Percentiles rank a stretch among this genome's conserved stretches.
These are phyloP conservation scores for Heterobasidion annosum DNA, from an alignment of 1,284 basidiomycete species.

Conservation along the genomic window DNA sequence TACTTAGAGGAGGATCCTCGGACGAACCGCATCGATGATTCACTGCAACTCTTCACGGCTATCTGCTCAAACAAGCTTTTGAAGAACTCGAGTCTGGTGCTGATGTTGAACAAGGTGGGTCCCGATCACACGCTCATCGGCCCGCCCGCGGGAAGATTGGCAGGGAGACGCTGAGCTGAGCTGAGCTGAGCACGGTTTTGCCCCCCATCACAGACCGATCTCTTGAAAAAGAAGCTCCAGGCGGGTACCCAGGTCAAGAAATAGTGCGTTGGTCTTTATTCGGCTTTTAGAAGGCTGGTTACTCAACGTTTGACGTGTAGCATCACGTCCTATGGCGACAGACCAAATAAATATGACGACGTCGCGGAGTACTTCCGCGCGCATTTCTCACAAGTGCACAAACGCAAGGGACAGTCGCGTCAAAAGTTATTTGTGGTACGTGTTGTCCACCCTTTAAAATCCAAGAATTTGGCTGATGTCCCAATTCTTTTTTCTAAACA, in stretches of 20 bases:
- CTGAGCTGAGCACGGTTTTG: not conserved
- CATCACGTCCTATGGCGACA: constrained; percentile 71
- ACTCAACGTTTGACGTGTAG: constrained; percentile 24
- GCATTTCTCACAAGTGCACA: constrained; percentile 68
- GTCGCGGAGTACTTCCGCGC: constrained; percentile 72
- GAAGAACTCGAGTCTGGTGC: constrained; percentile 59
- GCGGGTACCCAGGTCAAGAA: constrained; percentile 57
- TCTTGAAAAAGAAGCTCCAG: constrained; percentile 57
- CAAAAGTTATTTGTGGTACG: constrained; percentile 57
- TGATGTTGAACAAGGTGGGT: constrained; percentile 68
- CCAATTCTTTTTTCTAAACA: constrained; percentile 18
- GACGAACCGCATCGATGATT: constrained; percentile 73
- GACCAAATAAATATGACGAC: constrained; percentile 61
- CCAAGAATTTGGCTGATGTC: not conserved
- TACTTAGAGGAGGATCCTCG: constrained; percentile 73
- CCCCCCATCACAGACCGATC: constrained; percentile 41
- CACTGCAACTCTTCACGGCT: constrained; percentile 63
- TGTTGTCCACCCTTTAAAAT: constrained; percentile 11
- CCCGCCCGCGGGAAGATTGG: not conserved
- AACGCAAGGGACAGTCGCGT: constrained; percentile 49
- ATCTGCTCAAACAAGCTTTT: constrained; percentile 70
- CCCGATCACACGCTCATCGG: not conserved
- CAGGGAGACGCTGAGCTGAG: not conserved
- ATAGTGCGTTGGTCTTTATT: constrained; percentile 39
- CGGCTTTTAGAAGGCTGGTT: not conserved